A percentile compares a stretch with the other conserved stretches of the same genome.
Evolutionary conservation across 495 filamentous ascomycete species (phyloP).

Genomic region (Penicillium samsonianum): DNA sequence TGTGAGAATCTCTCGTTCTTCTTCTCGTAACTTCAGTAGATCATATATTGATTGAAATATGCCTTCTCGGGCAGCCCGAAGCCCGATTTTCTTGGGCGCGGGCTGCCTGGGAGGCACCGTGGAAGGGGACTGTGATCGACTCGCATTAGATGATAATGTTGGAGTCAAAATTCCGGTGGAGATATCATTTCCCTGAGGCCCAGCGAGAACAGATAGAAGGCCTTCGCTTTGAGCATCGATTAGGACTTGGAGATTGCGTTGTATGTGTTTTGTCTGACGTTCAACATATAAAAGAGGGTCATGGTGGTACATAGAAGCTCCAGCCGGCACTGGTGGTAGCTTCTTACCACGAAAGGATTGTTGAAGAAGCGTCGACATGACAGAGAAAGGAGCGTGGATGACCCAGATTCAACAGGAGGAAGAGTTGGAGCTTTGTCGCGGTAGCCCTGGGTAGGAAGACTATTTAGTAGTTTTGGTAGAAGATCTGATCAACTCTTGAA

Average conservation of each 20-base stretch:
- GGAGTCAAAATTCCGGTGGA: conserved; percentile 55
- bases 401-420: not conserved
- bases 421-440: not conserved
- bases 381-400: conserved; percentile 6
- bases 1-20: conserved; percentile 65
- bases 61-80: conserved; percentile 68
- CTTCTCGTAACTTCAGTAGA: conserved; percentile 68
- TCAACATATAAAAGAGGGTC: conserved; percentile 47
- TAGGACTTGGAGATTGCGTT: conserved; percentile 73
- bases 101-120: conserved; percentile 67
- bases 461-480: conserved; percentile 10
- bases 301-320: conserved; percentile 34
- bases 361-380: conserved; percentile 38
- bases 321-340: conserved; percentile 31
- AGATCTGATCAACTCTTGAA: conserved; percentile 17
- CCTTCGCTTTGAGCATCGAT: conserved; percentile 85
- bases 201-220: conserved; percentile 56
- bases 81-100: conserved; percentile 52
- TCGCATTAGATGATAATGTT: conserved; percentile 20
- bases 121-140: conserved; percentile 29
- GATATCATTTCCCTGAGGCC: conserved; percentile 35
- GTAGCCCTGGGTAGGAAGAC: not conserved
- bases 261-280: conserved; percentile 56
- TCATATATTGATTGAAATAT: conserved; percentile 71
- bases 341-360: conserved; percentile 27